Evolutionary conservation across 2,329 filamentous ascomycete genomes (phyloP), one percentile per base, ranked within the genome.

Genomic region (Tricladium varicosporioides): DNA sequence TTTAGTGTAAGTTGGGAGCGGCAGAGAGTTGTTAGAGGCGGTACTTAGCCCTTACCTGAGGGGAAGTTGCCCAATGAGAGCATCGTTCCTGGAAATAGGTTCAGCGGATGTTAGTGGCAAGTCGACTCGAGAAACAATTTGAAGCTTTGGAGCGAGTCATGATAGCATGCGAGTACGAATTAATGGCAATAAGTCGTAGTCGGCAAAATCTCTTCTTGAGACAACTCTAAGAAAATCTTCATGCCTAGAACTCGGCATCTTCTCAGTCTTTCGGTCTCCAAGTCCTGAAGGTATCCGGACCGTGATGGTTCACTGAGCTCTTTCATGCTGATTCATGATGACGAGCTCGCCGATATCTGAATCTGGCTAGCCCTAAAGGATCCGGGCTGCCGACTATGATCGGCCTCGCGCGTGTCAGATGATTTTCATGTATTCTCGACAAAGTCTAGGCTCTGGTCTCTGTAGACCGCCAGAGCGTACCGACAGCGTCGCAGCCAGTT

Each of bases 41-140:
- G 18, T n/a, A 27, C 45, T 27, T 11, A 42, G 14, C 31, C 15
- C 44, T 36, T 15, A 27, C 32, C 19, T 43, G 48, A 43, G 44
- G 51, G 33, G 42, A n/a, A 19, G 32, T 10, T 31, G 18, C 15
- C 54, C 54, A 52, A 56, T 53, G 10, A 56, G 16, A 43, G 27
- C 16, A 18, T 13, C 45, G 48, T 48, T 57, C 49, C 54, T 57
- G 43, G 42, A 48, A 44, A 48, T 48, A 44, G 22, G 27, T 52
- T 36, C 22, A 27, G 22, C 22, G 22, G 22, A 27, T 3, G 22
- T 27, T 27, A 27, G 22, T 27, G 4, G 22, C 22, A 27, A 4
- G 22, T 7, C 22, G 22, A 27, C 22, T 27, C 4, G 15, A 22
- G 15, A 15, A 13, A 5, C 22, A 51, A 14, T 33, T 40, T 22